Conservation (phyloP, 257 asterid genomes). For the Eustoma russellianum region DNA sequence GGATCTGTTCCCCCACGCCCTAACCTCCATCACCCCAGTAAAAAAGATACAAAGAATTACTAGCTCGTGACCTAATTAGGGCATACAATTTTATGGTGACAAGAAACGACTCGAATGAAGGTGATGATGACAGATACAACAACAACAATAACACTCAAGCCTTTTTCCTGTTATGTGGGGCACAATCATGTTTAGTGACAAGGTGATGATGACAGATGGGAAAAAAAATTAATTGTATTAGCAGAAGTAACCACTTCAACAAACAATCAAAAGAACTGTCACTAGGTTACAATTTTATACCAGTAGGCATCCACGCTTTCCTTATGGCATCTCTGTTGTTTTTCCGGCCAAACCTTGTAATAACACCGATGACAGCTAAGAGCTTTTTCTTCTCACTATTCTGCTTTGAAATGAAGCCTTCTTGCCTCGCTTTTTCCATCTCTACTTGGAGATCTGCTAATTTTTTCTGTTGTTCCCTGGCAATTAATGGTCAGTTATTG, state of each 20-base stretch:
- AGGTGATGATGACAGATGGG: neutral
- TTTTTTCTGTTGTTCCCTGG: constrained; percentile 71
- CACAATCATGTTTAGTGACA: too few relatives aligned
- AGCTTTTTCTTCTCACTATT: constrained; percentile 52
- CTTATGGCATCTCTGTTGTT: constrained; percentile 84
- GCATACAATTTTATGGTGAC: neutral
- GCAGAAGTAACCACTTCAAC: neutral
- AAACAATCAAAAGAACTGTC: neutral
- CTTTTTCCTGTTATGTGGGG: too few relatives aligned
- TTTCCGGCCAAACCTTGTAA: constrained; percentile 68
- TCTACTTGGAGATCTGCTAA: constrained; percentile 55
- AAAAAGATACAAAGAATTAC: too few relatives aligned
- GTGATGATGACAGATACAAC: too few relatives aligned
- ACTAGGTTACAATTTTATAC: constrained; percentile 21
- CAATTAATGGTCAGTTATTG: constrained; percentile 19
- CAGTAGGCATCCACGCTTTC: constrained; percentile 86
- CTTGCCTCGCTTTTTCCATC: constrained; percentile 64
- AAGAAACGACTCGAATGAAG: too few relatives aligned
- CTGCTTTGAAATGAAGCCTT: constrained; percentile 57
- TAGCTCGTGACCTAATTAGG: neutral
- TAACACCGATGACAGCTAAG: constrained; percentile 64
- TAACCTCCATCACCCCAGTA: too few relatives aligned
- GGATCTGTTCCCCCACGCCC: too few relatives aligned
- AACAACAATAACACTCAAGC: too few relatives aligned
- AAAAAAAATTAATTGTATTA: neutral